Base-by-base conservation (phyloP, 768 basidiomycete species). In the Tylopilus rubrobrunneus region DNA sequence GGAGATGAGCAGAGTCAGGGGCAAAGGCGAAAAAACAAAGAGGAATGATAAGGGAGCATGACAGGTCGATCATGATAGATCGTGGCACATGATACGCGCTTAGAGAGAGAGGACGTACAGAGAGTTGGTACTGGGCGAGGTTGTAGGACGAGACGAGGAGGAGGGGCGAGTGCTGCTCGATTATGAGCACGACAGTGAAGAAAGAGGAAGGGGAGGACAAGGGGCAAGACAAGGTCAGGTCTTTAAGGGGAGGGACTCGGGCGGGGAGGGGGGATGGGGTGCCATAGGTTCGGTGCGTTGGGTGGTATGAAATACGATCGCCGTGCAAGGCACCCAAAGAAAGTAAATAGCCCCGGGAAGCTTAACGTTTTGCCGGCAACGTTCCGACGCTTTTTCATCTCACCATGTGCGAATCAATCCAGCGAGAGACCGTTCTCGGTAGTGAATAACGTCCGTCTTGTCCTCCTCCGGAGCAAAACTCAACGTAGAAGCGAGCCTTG, bases 41-140 rank as follows among this genome's bases (percentile, higher is more conserved):
- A 31, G 25, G 34, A 53, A 58, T 52, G 60, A 33, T 37, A 39
- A 37, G 61, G 55, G 56, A 47, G 48, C 28, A 44, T 58, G 64
- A 62, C 62, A 62, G 56, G 61, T 51, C 56, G 69, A 69, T 69
- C 66, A 48, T 54, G 61, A 61, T 56, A 51, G 69, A 69, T 69
- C 63, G 51, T 68, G 66, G 66, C 66, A 58, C 50, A 60, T 68
- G 63, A 63, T 61, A 63, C 49, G 57, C 56, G 65, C 56, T 62
- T 59, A 57, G 49, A 60, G 49, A 58, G 40, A 37, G 19, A 19
- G 19, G 28, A 77, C 78, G 71, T 67, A 81, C 82, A 85, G 76
- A 10, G 70, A 78, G 80, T 53, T 85, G 80, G 53, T 85, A 77
- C 66, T 85, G 83, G 39, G 79, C 78, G 54, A 84, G 76, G 79